Evolutionary conservation across 2,329 filamentous ascomycete genomes (phyloP), one percentile per base, ranked within the genome.

Genomic region (Ophiostoma novo-ulmi): DNA sequence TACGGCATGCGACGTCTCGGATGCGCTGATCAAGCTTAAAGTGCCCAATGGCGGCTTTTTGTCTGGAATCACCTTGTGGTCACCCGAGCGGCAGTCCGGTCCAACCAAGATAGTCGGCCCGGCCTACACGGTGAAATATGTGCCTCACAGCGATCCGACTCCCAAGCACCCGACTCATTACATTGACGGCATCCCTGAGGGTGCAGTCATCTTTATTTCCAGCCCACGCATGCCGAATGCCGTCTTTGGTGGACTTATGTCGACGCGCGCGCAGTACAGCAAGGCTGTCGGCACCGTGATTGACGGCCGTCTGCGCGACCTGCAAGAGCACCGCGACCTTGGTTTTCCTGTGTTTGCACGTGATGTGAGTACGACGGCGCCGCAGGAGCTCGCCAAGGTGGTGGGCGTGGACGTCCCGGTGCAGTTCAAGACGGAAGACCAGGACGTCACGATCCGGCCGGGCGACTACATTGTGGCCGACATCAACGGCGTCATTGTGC

Each of bases 201-300:
- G 82, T 31, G 78, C 82, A 1, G 81, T 86, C 0, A 73, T 86
- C 22, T 85, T 86, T 74, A 79, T 87, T 17, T 85, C 83, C 1
- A 80, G 80, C 63, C 84, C 84, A 5, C 76, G 78, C 0, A 80
- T 78, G 26, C 80, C 83, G 66, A 85, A 85, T 73, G 84, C 84
- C 64, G 81, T 84, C 63, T 87, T 85, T 73, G 85, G 85, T 41
- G 84, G 84, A 0, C 77, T 87, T 35, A 86, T 86, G 85, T 82
- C 81, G 35, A 80, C 80, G 3, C 79, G 84, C 26, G 84, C 84
- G 2, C 78, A 80, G 73, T 77, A 77, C 6, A 78, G 78, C 61
- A 80, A 81, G 5, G 84, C 83, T 1, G 81, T 78, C 1, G 85
- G 84, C 0, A 81, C 82, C 3, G 78, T 86, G 14, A 81, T 87